Percentiles rank a stretch among this genome's conserved stretches.
These are phyloP conservation scores for Chamaecrista fasciculata DNA, from an alignment of 306 rosid species.

Conservation along the genomic window DNA sequence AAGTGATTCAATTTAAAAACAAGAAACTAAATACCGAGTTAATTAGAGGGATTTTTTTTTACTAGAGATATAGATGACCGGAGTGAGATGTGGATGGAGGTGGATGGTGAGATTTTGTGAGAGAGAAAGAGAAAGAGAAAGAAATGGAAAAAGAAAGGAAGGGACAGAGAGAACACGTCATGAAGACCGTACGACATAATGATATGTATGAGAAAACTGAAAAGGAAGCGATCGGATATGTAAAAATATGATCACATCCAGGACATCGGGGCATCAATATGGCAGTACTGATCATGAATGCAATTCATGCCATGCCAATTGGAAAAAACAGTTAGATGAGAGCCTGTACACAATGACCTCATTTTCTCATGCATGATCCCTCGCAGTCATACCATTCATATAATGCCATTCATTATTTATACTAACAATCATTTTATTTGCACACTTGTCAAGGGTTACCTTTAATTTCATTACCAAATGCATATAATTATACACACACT, in stretches of 20 bases:
- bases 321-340: not conserved
- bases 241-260: not conserved
- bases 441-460: too few relatives aligned
- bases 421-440: too few relatives aligned
- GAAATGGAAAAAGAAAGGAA: not conserved
- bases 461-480: too few relatives aligned
- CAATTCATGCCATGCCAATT: conserved; percentile 17
- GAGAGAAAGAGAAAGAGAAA: not conserved
- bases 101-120: too few relatives aligned
- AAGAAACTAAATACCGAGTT: too few relatives aligned
- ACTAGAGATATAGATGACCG: too few relatives aligned
- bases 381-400: not conserved
- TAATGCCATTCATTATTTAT: not conserved
- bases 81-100: too few relatives aligned
- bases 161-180: not conserved
- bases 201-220: not conserved
- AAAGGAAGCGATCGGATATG: too few relatives aligned
- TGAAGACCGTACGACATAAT: not conserved
- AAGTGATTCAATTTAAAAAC: too few relatives aligned
- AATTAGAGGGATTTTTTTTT: too few relatives aligned
- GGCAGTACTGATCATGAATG: not conserved
- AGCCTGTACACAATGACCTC: conserved; percentile 27
- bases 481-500: too few relatives aligned
- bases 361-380: conserved; percentile 16
- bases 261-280: conserved; percentile 11